These are phyloP conservation scores for Luffa acutangula DNA, from an alignment of 306 rosid genomes.

Conservation along the genomic window DNA sequence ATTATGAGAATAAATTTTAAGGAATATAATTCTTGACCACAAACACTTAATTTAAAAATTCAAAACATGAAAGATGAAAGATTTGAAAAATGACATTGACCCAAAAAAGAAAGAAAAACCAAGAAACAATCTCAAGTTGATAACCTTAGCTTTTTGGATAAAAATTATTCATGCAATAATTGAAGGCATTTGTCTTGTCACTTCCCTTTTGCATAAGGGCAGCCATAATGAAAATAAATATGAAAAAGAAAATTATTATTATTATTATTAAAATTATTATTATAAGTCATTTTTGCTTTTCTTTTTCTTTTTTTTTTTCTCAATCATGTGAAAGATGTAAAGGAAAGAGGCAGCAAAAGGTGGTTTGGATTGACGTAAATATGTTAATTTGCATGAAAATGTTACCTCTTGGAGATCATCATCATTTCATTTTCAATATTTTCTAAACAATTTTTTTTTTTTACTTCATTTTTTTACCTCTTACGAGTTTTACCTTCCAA, in stretches of 20 bases:
- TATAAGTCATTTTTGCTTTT: background rate
- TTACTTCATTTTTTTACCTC: background rate
- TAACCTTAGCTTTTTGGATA: background rate
- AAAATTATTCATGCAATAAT: conserved; percentile 2
- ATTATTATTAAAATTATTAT: background rate
- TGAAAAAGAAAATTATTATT: background rate
- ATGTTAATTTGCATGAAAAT: conserved; percentile 4
- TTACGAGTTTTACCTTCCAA: background rate
- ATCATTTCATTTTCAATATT: background rate
- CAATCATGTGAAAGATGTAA: conserved; percentile 11
- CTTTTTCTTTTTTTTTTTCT: background rate
- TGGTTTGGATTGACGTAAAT: conserved; percentile 5
- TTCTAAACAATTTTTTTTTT: background rate
- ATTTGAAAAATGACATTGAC: background rate
- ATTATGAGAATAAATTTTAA: too few species aligned
- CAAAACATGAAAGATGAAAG: background rate
- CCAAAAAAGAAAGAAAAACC: background rate
- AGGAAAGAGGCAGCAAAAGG: conserved; percentile 8
- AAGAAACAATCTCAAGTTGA: background rate
- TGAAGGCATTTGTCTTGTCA: background rate
- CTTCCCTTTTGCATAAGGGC: background rate
- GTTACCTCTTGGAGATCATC: background rate
- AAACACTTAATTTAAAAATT: background rate
- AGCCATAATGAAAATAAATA: background rate
- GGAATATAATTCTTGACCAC: background rate